A percentile compares a stretch with the other conserved stretches of the same genome.
phyloP scores from a whole-genome alignment of 2,329 filamentous ascomycete species.

The Chaetomium sp. region DNA sequence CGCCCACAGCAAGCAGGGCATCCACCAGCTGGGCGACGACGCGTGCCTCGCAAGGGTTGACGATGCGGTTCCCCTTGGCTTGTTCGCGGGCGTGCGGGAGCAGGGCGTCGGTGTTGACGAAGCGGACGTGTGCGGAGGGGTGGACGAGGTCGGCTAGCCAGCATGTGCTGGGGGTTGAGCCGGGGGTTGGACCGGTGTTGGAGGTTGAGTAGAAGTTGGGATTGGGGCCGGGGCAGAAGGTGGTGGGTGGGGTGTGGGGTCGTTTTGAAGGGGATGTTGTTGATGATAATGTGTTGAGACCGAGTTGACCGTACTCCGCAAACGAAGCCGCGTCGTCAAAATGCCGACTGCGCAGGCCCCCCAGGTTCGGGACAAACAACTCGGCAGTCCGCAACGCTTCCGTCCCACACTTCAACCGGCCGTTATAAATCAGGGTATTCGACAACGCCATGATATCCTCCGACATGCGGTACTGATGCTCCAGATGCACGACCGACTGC shows the following conservation, averaged over 20 bases:
- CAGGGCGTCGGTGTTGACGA: constrained; percentile 82
- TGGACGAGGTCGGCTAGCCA: constrained; percentile 70
- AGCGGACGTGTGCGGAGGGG: constrained; percentile 67
- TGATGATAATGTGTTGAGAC: too few relatives aligned
- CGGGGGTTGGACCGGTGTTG: constrained; percentile 32
- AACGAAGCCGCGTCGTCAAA: constrained; percentile 43
- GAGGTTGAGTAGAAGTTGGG: constrained; percentile 11
- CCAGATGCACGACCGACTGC: constrained; percentile 78
- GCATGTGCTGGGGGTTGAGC: constrained; percentile 47
- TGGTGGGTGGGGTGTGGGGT: too few relatives aligned
- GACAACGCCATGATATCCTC: constrained; percentile 93
- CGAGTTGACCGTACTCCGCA: constrained; percentile 13
- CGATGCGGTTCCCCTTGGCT: constrained; percentile 74
- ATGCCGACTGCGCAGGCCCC: constrained; percentile 53
- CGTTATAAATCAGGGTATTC: constrained; percentile 90
- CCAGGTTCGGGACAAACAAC: constrained; percentile 61
- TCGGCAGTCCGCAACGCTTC: constrained; percentile 63
- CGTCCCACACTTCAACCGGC: constrained; percentile 82
- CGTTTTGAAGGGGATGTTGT: too few relatives aligned
- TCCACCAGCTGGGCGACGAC: constrained; percentile 76
- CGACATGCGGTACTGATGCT: constrained; percentile 98
- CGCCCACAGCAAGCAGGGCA: constrained; percentile 66
- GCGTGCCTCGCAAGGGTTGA: constrained; percentile 76
- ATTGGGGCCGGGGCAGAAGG: constrained; percentile 31
- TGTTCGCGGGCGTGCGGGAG: constrained; percentile 63